Conservation (phyloP, 768 basidiomycete genomes). For the Auricularia cornea region DNA sequence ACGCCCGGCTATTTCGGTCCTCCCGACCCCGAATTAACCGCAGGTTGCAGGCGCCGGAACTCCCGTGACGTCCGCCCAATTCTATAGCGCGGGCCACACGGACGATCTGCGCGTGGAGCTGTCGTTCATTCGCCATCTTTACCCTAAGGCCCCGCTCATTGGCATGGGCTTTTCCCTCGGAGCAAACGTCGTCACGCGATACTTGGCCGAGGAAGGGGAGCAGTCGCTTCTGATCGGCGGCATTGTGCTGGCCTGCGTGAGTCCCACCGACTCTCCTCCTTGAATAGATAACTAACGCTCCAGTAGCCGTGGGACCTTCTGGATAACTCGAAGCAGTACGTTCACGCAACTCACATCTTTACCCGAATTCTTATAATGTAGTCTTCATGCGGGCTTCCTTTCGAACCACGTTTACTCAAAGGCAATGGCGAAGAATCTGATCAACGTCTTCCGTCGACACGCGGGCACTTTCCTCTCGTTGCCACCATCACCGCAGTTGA, state of each 20-base stretch:
- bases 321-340: conserved; percentile 29
- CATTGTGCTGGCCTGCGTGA: conserved; percentile 67
- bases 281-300: conserved; percentile 6
- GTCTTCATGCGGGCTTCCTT: conserved; percentile 47
- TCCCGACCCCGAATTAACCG: conserved; percentile 6
- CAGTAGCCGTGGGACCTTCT: conserved; percentile 43
- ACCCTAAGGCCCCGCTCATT: conserved; percentile 73
- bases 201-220: conserved; percentile 76
- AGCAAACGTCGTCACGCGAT: conserved; percentile 82
- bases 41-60: conserved; percentile 63
- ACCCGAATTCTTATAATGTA: conserved; percentile 16
- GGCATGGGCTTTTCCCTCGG: conserved; percentile 93
- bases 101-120: conserved; percentile 81
- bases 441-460: conserved; percentile 44
- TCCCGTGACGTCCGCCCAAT: conserved; percentile 69
- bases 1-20: conserved; percentile 22
- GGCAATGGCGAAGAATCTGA: conserved; percentile 70
- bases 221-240: conserved; percentile 53
- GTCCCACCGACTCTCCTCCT: conserved; percentile 21
- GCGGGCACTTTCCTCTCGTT: conserved; percentile 27
- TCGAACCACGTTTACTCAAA: conserved; percentile 63
- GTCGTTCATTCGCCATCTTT: conserved; percentile 60
- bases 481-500: background rate
- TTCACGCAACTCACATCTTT: background rate
- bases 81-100: conserved; percentile 86